Evolutionary conservation across 192 early-diverging fungal species (phyloP), one percentile per base, ranked within the genome.

Genomic region (Chytriomyces hyalinus): DNA sequence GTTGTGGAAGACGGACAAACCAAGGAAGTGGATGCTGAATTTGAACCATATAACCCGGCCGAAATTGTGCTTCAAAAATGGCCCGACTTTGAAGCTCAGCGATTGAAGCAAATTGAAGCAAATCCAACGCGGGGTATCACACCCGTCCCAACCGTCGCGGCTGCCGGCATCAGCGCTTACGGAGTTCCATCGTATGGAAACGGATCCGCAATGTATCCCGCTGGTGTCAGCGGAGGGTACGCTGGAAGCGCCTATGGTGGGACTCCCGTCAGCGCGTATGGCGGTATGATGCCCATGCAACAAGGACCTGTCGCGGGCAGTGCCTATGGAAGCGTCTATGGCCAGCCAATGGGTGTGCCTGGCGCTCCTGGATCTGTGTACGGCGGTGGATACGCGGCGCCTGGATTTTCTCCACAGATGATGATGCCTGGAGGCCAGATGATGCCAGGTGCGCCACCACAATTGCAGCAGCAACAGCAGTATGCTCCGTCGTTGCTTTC

Each of bases 21-120:
- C 5, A 76, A 84, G 59, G 84, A 83, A 59, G 64, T 70, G 26
- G 51, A 53, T 5, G 51, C 68, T 1, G 84, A 77, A 0, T 90
- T 90, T 45, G 92, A 95, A 44, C 92, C 93, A 50, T 97, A 95
- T 78, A 92, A 98, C 75, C 93, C 93, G 9, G 86, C 86, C 65
- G 89, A 88, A 78, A 92, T 98, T 73, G 92, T 91, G 4, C 84
- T 94, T 70, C 91, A 91, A 80, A 93, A 90, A 79, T 98, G 94
- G 95, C 84, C 89, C 67, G 93, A 93, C 17, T 95, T 92, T 71
- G 95, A 96, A 84, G 85, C 88, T 69, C 76, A 80, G 20, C 87
- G 80, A 6, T 46, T 69, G 22, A 81, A 82, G n/a, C 24, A 51
- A 24, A 65, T 70, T 9, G 67, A 79, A 61, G 60, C 46, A 45